Evolutionary conservation across 1,139 yeast genomes (phyloP), one percentile per base, ranked within the genome.

Genomic region (Hansenula lynferdii): DNA sequence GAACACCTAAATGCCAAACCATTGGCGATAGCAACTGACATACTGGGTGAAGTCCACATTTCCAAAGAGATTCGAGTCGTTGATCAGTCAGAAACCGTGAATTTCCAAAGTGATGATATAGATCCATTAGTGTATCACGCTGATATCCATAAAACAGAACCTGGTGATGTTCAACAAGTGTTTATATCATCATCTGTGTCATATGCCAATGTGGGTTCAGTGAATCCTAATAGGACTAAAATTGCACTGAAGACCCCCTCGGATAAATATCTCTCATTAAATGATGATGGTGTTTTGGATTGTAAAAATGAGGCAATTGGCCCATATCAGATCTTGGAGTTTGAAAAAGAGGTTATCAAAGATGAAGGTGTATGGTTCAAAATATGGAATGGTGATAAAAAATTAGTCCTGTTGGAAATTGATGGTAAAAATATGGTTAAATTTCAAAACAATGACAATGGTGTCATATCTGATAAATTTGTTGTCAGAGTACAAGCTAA

Each of bases 291-390:
- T 5, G 36, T 33, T 3, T 37, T 65, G 8, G 53, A 54, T 19
- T 59, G 60, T 15, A 51, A 57, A 16, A 51, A 69, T 3, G 58
- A 61, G 11, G 72, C 72, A 1, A 51, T 70, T 14, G 66, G 72
- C 2, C 58, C 56, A 6, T 49, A 54, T 26, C 65, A 67, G 34
- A 57, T 63, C 5, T 61, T 69, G 42, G 50, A 45, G 10, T 47
- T 68, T 8, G 34, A 28, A 35, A 34, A 15, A 19, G 29, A 34
- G 3, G 22, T 31, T 10, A 18, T 20, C 11, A n/a, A n/a, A 5
- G n/a, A 34, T 6, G 35, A 32, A 16, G 43, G 45, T 24, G 38
- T 42, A 9, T 32, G 38, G 34, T 42, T 40, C 18, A 33, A 31
- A n/a, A 24, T 42, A 3, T 17, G 34, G 11, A 36, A 47, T 10